Evolutionary conservation across 2,329 filamentous ascomycete species (phyloP).

Genomic region (Xylariaceae sp.): DNA sequence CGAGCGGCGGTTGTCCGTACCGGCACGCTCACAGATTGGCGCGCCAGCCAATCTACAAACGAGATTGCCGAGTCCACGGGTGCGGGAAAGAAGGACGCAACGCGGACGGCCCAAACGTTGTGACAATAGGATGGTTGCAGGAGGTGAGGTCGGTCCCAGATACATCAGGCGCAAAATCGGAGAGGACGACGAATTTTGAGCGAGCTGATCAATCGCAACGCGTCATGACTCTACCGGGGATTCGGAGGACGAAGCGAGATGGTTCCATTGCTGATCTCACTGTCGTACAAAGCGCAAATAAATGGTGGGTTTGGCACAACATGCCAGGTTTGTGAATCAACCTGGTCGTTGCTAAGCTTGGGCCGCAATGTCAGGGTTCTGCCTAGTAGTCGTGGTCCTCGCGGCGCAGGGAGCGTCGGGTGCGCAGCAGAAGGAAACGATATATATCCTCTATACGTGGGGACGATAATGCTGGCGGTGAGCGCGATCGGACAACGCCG

Average conservation of each 20-base stretch:
- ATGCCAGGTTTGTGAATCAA: constrained; percentile 13
- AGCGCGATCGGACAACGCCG: constrained; percentile 5
- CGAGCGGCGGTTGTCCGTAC: constrained; percentile 14
- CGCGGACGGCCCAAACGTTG: constrained; percentile 6
- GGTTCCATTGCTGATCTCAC: constrained; percentile 25
- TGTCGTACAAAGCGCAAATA: constrained; percentile 24
- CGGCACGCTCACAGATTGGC: constrained; percentile 11
- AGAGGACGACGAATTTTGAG: constrained; percentile 6
- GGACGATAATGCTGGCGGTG: no score
- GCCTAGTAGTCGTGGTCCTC: constrained; percentile 17
- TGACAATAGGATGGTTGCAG: constrained; percentile 19
- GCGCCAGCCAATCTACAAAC: constrained; percentile 20
- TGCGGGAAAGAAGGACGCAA: constrained; percentile 14
- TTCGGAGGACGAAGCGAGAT: neutral
- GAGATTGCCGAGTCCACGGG: constrained; percentile 20
- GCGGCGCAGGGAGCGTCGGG: neutral
- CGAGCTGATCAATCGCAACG: neutral
- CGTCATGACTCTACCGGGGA: neutral
- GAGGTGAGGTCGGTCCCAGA: constrained; percentile 10
- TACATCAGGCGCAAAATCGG: constrained; percentile 15
- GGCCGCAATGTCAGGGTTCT: constrained; percentile 18
- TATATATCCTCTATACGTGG: no score
- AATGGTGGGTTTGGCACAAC: constrained; percentile 15
- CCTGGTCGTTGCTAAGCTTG: constrained; percentile 17
- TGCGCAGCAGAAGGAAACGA: neutral